Percentiles rank a stretch among this genome's conserved stretches.
phyloP scores from a whole-genome alignment of 345 rosid species.

The Fremontodendron californicum region DNA sequence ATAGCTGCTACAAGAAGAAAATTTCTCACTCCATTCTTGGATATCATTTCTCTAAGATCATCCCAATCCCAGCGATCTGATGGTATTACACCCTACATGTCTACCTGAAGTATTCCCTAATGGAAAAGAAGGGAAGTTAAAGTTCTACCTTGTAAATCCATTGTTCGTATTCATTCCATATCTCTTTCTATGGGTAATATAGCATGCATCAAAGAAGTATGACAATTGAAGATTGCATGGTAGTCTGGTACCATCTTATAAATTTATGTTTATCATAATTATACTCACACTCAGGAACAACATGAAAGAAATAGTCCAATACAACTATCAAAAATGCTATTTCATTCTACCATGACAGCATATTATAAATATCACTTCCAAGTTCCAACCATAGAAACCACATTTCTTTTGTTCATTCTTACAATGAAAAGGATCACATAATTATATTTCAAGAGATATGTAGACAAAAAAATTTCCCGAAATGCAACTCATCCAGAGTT shows the following conservation, averaged over 20 bases:
- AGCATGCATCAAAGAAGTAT: neutral
- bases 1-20: constrained; percentile 82
- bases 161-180: neutral
- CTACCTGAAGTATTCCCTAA: constrained; percentile 30
- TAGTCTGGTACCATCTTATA: neutral
- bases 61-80: constrained; percentile 32
- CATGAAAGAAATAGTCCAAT: neutral
- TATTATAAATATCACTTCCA: neutral
- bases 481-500: neutral
- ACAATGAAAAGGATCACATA: neutral
- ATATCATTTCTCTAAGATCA: constrained; percentile 48
- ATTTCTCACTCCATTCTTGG: constrained; percentile 73
- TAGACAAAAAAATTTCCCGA: neutral
- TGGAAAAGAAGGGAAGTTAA: neutral
- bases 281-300: neutral
- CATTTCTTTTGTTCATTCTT: neutral
- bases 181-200: neutral
- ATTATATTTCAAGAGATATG: neutral
- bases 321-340: neutral
- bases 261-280: neutral
- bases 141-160: neutral
- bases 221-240: neutral
- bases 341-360: neutral
- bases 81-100: constrained; percentile 31
- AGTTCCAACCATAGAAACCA: neutral